Base-by-base conservation (phyloP, 2,329 filamentous ascomycete genomes). In the Epichloe baconii region DNA sequence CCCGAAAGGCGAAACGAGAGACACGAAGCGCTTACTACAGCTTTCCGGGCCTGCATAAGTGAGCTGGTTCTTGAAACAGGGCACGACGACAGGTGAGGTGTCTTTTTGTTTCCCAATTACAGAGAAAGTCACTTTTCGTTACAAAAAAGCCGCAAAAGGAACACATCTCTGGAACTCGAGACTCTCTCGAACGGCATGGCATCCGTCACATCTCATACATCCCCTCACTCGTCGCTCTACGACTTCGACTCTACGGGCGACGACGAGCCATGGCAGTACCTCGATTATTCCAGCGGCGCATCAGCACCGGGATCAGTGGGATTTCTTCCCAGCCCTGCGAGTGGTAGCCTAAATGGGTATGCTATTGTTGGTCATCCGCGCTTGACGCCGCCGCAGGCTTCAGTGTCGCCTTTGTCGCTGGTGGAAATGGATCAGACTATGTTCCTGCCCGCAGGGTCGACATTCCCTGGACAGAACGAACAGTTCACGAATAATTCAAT, bases 281-380 rank as follows among this genome's bases (percentile, higher is more conserved):
- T 73, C 53, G 66, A 71, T 52, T 65, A 66, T 51, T 59, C 64
- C 35, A 62, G 61, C 46, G 57, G 61, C 51, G 62, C 59, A 31
- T 68, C 67, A 15, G 64, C 59, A 3, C 57, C 69, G 0, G 68
- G 64, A 0, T 71, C 71, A 0, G 63, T 70, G 10, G 70, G 67
- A 17, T 73, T 77, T 53, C 63, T 74, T 17, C 69, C 72, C 26
- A 77, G 76, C 54, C 76, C 77, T 5, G 70, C 70, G 11, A 75
- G 70, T 56, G 69, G 71, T 14, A 78, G 76, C 53, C 61, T 79
- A 56, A 70, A 68, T 38, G 75, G 76, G 21, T 79, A 72, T 62
- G 68, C 67, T 12, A 62, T 78, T 43, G 62, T 78, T 45, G 67
- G 70, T 34, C 68, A 48, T 36, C 26, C 42, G 46, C 46, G 49